These are phyloP conservation scores for Phytophthora citricola DNA, from an alignment of 352 stramenopile genomes.

Conservation along the genomic window DNA sequence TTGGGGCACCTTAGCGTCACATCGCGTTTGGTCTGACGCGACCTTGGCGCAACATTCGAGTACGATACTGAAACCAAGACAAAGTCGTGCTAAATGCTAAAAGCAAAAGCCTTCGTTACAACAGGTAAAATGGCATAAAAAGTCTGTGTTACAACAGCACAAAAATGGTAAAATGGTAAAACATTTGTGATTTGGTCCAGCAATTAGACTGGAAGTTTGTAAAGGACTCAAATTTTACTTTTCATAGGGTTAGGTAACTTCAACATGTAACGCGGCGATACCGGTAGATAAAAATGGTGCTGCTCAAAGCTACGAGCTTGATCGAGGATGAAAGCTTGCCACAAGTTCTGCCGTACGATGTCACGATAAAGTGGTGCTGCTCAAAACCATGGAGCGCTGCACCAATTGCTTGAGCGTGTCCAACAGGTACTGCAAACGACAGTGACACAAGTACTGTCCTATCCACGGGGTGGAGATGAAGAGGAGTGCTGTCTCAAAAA, in stretches of 20 bases:
- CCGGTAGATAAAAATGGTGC: no score
- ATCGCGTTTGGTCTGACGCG: not conserved
- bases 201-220: not conserved
- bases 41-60: constrained; percentile 11
- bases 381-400: constrained; percentile 5
- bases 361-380: constrained; percentile 11
- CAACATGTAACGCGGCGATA: no score
- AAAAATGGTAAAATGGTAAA: no score
- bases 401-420: not conserved
- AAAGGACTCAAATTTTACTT: constrained; percentile 4
- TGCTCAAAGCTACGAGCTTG: no score
- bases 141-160: no score
- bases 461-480: constrained; percentile 20
- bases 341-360: constrained; percentile 11
- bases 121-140: no score
- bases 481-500: constrained; percentile 10
- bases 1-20: constrained; percentile 5
- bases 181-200: no score
- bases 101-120: no score
- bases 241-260: not conserved
- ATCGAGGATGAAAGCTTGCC: not conserved
- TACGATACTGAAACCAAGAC: no score
- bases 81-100: no score
- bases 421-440: constrained; percentile 12
- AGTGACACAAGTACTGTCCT: constrained; percentile 3